Conservation (phyloP, 2,329 filamentous ascomycete species). For the Cytospora schulzeri region DNA sequence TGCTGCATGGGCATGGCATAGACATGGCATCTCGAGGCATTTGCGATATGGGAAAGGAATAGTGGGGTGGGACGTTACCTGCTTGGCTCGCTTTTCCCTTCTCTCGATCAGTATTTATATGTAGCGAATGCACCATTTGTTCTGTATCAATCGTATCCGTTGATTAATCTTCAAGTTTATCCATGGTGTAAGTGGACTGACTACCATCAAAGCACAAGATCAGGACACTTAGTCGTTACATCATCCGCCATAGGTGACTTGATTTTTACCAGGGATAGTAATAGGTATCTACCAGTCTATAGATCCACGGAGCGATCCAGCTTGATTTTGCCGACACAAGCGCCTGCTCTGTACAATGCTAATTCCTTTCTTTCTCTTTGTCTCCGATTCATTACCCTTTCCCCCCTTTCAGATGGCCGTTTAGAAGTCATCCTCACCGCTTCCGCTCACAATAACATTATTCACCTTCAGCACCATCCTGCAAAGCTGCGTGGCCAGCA, state of each 20-base stretch:
- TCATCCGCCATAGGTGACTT: neutral
- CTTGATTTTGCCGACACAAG: neutral
- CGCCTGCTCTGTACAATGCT: conserved; percentile 19
- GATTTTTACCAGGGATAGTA: neutral
- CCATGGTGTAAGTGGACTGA: neutral
- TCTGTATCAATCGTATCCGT: neutral
- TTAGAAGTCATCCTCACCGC: conserved; percentile 86
- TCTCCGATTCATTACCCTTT: neutral
- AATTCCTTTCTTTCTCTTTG: neutral
- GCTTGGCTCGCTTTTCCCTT: neutral
- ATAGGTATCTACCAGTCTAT: conserved; percentile 15
- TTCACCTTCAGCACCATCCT: conserved; percentile 98
- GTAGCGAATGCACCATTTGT: neutral
- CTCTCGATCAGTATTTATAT: neutral
- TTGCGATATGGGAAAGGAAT: neutral
- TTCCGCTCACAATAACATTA: conserved; percentile 90
- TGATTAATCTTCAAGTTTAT: neutral
- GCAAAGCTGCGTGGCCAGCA: conserved; percentile 95
- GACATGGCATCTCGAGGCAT: neutral
- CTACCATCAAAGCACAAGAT: neutral
- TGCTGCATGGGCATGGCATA: neutral
- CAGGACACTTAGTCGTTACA: neutral
- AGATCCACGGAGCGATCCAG: conserved; percentile 1
- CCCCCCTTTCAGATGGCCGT: neutral
- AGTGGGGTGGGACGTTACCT: neutral